Percentiles rank a stretch among this genome's conserved stretches.
Evolutionary conservation across 768 basidiomycete genomes (phyloP).

Genomic region (Boletus sp.): DNA sequence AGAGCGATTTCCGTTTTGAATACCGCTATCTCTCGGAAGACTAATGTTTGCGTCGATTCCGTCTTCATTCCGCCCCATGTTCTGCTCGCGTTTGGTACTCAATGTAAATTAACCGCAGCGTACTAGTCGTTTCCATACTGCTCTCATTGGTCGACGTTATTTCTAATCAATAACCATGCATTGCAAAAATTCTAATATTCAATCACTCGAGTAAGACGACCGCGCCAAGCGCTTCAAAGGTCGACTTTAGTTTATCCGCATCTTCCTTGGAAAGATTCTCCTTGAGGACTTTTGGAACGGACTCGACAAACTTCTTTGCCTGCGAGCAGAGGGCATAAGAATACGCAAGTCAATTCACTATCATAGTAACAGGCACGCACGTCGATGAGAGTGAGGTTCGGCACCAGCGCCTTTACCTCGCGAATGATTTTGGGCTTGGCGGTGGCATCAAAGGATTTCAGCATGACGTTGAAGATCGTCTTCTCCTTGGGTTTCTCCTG

Average conservation of each 20-base stretch:
- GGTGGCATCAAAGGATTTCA: slow-evolving; percentile 90
- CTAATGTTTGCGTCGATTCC: slow-evolving; percentile 2
- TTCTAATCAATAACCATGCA: slow-evolving; percentile 18
- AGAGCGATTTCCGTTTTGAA: slow-evolving; percentile 96
- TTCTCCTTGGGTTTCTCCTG: slow-evolving; percentile 98
- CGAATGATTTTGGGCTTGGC: slow-evolving; percentile 96
- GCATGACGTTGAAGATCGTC: slow-evolving; percentile 92
- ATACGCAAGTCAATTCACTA: not conserved
- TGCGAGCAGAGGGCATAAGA: slow-evolving; percentile 31
- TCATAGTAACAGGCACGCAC: slow-evolving; percentile 47
- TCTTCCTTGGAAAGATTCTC: slow-evolving; percentile 96
- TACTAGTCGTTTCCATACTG: slow-evolving; percentile 17
- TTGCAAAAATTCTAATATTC: slow-evolving; percentile 9
- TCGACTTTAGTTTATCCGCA: slow-evolving; percentile 91
- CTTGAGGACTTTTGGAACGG: slow-evolving; percentile 87
- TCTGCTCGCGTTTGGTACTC: slow-evolving; percentile 17
- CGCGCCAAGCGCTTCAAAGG: slow-evolving; percentile 88
- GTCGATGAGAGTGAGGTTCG: slow-evolving; percentile 95
- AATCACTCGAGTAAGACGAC: slow-evolving; percentile 79
- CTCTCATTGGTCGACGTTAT: slow-evolving; percentile 12
- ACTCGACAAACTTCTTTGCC: slow-evolving; percentile 99
- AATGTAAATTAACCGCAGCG: slow-evolving; percentile 28
- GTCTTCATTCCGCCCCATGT: slow-evolving; percentile 6
- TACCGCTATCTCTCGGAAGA: slow-evolving; percentile 95
- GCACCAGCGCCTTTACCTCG: slow-evolving; percentile 94